Base-by-base conservation (phyloP, 2,329 filamentous ascomycete genomes). In the Colletotrichum euphorbiae region DNA sequence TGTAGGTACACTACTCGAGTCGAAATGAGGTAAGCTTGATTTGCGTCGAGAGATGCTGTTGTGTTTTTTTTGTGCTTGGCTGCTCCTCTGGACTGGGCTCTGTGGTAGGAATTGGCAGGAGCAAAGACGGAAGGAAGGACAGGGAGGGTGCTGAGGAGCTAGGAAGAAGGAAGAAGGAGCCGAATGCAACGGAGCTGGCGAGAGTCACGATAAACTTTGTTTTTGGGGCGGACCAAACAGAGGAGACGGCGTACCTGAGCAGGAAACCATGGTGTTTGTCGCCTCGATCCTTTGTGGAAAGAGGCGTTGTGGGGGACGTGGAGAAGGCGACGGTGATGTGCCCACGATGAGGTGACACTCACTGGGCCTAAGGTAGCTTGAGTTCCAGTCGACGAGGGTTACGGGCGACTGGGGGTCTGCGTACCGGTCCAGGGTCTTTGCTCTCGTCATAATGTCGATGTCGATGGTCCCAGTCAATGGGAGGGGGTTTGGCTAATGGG, bases 151-250 rank as follows among this genome's bases (percentile, higher is more conserved):
- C 45, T 38, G 33, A 58, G 38, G 28, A 42, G 64, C 59, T 64
- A 64, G 52, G 54, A 59, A 59, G 46, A 59, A 64, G 52, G 54
- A 59, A 59, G 46, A 59, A 55, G 65, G 54, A 59, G 50, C 61
- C 54, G 65, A 59, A 59, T 68, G 61, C 61, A 68, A 68, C 65
- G 54, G 65, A 61, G 48, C 65, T 68, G 65, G 61, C 65, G 61
- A 68, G 65, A 65, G 65, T 68, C 54, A 31, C 36, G 54, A 68
- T 68, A 59, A 65, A 68, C 45, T 68, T 65, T 68, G 65, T 65
- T 65, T 61, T 65, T 9, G 45, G 24, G 48, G 55, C 38, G 48
- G 48, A 17, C 54, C 54, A 59, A 52, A 65, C 48, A 52, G 48
- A 65, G 55, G 24, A 28, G 52, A 19, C 28, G 64, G 46, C 46